Percentiles rank a stretch among this genome's conserved stretches.
Conservation (phyloP, 2,329 filamentous ascomycete genomes). For the Hypomyces perniciosus region DNA sequence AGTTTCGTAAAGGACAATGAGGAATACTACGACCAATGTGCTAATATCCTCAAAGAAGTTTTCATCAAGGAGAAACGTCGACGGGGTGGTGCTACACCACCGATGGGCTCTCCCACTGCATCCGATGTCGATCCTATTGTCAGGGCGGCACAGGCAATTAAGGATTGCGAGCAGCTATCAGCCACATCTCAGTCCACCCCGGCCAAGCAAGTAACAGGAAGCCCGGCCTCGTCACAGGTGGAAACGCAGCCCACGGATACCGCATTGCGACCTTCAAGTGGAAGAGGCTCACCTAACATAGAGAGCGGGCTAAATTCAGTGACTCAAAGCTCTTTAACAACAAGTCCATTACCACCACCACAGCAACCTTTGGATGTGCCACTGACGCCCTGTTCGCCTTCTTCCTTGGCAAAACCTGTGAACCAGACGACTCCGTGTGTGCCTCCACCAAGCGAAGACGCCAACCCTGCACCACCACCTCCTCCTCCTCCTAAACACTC, state of each 20-base stretch:
- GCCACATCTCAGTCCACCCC: constrained; percentile 14
- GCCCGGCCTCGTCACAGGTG: constrained; percentile 11
- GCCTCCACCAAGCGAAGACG: constrained; percentile 24
- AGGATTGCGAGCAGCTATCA: constrained; percentile 34
- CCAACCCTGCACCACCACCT: constrained; percentile 33
- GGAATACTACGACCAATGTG: constrained; percentile 91
- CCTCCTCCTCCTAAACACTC: constrained; percentile 78
- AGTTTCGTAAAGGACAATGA: constrained; percentile 99
- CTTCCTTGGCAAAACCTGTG: constrained; percentile 31
- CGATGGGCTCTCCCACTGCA: constrained; percentile 43
- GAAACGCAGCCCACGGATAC: constrained; percentile 23
- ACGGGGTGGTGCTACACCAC: constrained; percentile 53
- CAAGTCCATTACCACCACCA: constrained; percentile 30
- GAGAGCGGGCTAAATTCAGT: constrained; percentile 28
- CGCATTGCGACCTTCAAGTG: constrained; percentile 20
- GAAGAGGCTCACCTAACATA: constrained; percentile 26
- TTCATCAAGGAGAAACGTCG: constrained; percentile 75
- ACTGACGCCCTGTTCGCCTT: constrained; percentile 27
- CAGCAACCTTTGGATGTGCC: constrained; percentile 28
- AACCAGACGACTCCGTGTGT: constrained; percentile 18
- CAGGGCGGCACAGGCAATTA: constrained; percentile 26
- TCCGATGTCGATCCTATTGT: constrained; percentile 40
- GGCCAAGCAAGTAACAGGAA: constrained; percentile 25
- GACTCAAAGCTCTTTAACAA: constrained; percentile 27
- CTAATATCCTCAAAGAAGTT: constrained; percentile 78